Conservation (phyloP, 805 yeast species). For the Yarrowia keelungensis region DNA sequence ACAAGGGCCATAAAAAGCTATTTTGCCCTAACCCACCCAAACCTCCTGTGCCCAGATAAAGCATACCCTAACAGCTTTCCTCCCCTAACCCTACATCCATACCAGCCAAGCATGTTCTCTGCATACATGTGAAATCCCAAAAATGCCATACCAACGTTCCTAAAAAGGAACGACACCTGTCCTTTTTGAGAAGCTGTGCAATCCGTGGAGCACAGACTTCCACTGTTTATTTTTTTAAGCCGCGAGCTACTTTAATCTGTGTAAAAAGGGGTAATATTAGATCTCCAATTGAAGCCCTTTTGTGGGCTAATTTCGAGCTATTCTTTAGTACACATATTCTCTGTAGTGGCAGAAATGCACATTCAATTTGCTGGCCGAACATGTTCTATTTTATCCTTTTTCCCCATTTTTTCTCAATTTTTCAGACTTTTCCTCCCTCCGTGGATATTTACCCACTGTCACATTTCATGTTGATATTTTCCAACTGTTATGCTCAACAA, state of each 20-base stretch:
- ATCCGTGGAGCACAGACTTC: neutral
- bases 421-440: neutral
- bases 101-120: neutral
- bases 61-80: neutral
- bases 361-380: neutral
- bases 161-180: neutral
- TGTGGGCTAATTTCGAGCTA: too few species aligned
- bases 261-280: neutral
- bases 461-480: too few species aligned
- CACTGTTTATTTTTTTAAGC: neutral
- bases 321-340: too few species aligned
- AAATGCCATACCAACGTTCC: neutral
- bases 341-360: too few species aligned
- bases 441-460: too few species aligned
- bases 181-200: neutral
- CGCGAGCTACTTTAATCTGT: neutral
- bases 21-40: too few species aligned
- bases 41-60: too few species aligned
- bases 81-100: neutral
- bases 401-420: neutral
- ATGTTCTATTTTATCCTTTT: neutral
- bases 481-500: neutral
- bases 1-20: too few species aligned
- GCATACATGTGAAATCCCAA: conserved; percentile 18
- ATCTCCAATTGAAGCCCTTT: too few species aligned